Conservation (phyloP, 2,329 filamentous ascomycete genomes). For the Anisogramma anomala region DNA sequence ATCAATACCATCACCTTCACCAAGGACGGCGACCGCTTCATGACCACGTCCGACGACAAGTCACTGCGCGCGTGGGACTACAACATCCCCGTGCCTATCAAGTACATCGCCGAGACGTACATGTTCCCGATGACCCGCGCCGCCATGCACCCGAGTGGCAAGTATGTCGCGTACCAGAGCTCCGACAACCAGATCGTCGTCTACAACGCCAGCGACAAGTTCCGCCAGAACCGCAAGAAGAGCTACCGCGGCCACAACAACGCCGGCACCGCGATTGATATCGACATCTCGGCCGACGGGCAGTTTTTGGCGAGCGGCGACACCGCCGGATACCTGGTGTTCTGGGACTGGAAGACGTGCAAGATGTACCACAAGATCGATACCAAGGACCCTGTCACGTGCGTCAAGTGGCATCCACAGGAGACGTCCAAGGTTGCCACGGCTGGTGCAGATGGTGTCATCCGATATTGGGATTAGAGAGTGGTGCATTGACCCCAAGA, state of each 20-base stretch:
- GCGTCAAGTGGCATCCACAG: constrained; percentile 91
- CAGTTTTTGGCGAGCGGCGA: constrained; percentile 85
- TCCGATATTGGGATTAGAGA: constrained; percentile 82
- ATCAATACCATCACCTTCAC: constrained; percentile 97
- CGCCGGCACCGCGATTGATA: constrained; percentile 82
- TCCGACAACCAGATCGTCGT: constrained; percentile 96
- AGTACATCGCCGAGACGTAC: constrained; percentile 93
- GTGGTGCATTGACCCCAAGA: background rate
- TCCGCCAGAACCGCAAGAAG: constrained; percentile 96
- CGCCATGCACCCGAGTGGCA: constrained; percentile 73
- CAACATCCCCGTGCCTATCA: constrained; percentile 95
- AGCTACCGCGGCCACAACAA: constrained; percentile 93
- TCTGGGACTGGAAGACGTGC: constrained; percentile 99
- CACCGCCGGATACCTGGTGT: constrained; percentile 78
- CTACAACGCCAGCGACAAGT: constrained; percentile 88
- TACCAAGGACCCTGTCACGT: constrained; percentile 75
- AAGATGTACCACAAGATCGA: constrained; percentile 98
- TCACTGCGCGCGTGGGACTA: constrained; percentile 96
- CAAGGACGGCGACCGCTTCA: constrained; percentile 87
- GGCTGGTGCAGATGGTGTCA: constrained; percentile 76
- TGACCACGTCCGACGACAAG: constrained; percentile 96
- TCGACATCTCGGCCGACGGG: constrained; percentile 80
- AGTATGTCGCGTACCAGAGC: constrained; percentile 88
- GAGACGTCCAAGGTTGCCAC: constrained; percentile 91
- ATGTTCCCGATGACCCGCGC: constrained; percentile 94